Evolutionary conservation across 2,329 filamentous ascomycete genomes (phyloP).

Genomic region (Phyllosticta paracitricarpa): DNA sequence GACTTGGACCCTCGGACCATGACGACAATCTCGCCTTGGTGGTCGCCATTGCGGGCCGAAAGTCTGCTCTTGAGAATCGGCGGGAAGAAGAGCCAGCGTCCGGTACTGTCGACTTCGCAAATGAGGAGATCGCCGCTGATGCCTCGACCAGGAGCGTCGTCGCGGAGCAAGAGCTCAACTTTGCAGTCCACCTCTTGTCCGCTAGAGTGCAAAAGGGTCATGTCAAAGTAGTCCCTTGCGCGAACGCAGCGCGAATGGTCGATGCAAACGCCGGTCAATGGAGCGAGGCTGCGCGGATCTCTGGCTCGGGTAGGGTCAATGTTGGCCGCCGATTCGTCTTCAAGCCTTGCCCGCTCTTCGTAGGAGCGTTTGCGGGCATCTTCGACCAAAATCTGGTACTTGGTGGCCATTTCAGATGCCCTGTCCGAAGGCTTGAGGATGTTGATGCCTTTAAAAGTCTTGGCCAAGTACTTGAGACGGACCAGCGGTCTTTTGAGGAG

Average conservation of each 20-base stretch:
- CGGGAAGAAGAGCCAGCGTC: slow-evolving; percentile 83
- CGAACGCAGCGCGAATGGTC: slow-evolving; percentile 72
- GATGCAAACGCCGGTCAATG: slow-evolving; percentile 59
- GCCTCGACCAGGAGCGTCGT: slow-evolving; percentile 58
- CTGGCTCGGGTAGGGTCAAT: slow-evolving; percentile 75
- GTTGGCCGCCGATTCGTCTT: slow-evolving; percentile 76
- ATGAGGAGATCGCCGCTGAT: slow-evolving; percentile 79
- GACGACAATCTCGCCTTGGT: slow-evolving; percentile 63
- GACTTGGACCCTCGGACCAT: slow-evolving; percentile 71
- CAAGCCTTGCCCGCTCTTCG: slow-evolving; percentile 61
- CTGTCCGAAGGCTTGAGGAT: slow-evolving; percentile 45
- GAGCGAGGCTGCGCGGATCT: slow-evolving; percentile 66
- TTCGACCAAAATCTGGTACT: slow-evolving; percentile 64
- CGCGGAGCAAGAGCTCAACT: slow-evolving; percentile 76
- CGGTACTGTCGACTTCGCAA: slow-evolving; percentile 71
- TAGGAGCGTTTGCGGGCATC: slow-evolving; percentile 65
- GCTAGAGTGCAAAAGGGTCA: slow-evolving; percentile 78
- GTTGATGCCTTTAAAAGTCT: slow-evolving; percentile 62
- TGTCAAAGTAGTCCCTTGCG: slow-evolving; percentile 80
- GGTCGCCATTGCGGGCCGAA: slow-evolving; percentile 69
- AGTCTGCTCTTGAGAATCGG: slow-evolving; percentile 64
- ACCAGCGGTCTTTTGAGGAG: slow-evolving; percentile 82
- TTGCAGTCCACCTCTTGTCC: slow-evolving; percentile 84
- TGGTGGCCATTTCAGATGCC: slow-evolving; percentile 48
- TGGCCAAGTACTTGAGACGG: slow-evolving; percentile 76